Conservation (phyloP, 805 yeast species). For the Cyberlindnera maritima region DNA sequence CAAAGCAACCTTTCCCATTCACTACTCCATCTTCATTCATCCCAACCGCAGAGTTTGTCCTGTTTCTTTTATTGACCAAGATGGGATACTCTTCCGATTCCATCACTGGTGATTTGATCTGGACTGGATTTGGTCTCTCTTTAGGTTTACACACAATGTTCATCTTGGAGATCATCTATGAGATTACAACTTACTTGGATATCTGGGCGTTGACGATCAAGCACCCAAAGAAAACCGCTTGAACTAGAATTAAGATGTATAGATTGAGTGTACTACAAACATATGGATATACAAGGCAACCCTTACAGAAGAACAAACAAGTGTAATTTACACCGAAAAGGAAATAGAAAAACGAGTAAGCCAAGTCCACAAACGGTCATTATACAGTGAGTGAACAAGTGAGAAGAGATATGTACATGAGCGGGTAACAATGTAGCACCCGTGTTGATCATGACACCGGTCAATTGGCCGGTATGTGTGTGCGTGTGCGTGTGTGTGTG, state of each 20-base stretch:
- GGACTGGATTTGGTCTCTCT: constrained; percentile 68
- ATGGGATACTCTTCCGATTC: constrained; percentile 34
- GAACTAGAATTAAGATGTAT: too few relatives aligned
- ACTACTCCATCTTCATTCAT: constrained; percentile 67
- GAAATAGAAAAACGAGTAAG: background rate
- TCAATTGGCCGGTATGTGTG: background rate
- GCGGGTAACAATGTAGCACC: background rate
- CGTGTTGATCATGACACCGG: background rate
- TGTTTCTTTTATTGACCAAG: constrained; percentile 23
- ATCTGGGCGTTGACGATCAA: constrained; percentile 84
- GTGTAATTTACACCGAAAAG: background rate
- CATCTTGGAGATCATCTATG: constrained; percentile 74
- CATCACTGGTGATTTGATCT: constrained; percentile 50
- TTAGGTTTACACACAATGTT: constrained; percentile 68
- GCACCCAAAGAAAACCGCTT: constrained; percentile 53
- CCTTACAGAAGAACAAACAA: background rate
- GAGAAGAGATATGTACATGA: background rate
- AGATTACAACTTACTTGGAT: constrained; percentile 76
- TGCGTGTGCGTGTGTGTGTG: background rate
- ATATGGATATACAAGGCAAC: background rate
- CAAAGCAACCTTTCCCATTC: constrained; percentile 74
- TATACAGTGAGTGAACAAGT: background rate
- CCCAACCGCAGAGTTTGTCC: constrained; percentile 49
- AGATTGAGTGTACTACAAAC: too few relatives aligned
- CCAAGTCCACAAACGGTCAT: background rate